phyloP scores from a whole-genome alignment of 305 asterid genomes.

The Solanum aculeatissimum region DNA sequence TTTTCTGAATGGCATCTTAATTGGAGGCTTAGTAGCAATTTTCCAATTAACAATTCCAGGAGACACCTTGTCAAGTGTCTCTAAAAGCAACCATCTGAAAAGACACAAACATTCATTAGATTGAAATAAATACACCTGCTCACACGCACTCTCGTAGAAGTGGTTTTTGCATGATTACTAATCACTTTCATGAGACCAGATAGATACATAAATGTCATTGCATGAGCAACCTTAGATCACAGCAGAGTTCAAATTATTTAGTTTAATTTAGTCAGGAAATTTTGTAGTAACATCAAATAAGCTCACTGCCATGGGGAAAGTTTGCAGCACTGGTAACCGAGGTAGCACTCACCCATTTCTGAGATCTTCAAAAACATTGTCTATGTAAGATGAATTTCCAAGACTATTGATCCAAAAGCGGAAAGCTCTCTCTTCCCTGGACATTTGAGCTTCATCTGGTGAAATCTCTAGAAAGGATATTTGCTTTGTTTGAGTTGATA shows the following conservation, averaged over 20 bases:
- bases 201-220: background rate
- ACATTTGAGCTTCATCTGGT: constrained; percentile 53
- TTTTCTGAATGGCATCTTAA: constrained; percentile 70
- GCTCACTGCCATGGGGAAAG: background rate
- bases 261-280: background rate
- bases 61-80: constrained; percentile 63
- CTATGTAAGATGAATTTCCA: constrained; percentile 60
- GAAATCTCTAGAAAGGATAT: constrained; percentile 58
- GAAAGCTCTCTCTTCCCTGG: constrained; percentile 71
- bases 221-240: background rate
- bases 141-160: background rate
- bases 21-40: constrained; percentile 65
- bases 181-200: background rate
- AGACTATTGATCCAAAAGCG: constrained; percentile 70
- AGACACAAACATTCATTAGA: constrained; percentile 1
- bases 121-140: background rate
- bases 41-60: constrained; percentile 76
- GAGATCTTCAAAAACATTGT: constrained; percentile 75
- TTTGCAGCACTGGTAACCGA: background rate
- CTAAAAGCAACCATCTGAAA: constrained; percentile 65
- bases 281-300: background rate
- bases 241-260: background rate
- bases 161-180: background rate
- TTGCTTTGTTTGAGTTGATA: constrained; percentile 54
- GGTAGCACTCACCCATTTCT: constrained; percentile 51